Evolutionary conservation across 73 alveolate species (phyloP).

Genomic region (Paraurostyla sp.): DNA sequence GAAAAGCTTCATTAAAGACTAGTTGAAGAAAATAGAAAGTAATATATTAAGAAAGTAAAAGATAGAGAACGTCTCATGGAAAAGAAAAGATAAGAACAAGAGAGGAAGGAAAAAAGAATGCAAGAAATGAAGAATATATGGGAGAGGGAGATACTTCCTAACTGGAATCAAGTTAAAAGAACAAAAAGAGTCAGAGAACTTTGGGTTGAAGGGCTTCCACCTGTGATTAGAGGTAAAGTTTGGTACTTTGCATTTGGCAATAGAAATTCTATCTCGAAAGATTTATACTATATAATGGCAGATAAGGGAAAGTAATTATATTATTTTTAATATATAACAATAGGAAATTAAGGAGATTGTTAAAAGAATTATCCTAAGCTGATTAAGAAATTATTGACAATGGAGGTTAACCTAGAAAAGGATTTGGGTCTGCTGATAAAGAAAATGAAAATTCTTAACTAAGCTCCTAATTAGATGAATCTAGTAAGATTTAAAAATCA

Average conservation of each 20-base stretch:
- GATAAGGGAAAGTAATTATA: conserved; percentile 43
- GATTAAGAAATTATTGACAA: conserved; percentile 62
- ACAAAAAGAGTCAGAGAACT: conserved; percentile 72
- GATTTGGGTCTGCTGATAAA: background rate
- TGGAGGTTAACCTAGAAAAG: conserved; percentile 61
- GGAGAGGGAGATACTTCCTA: conserved; percentile 77
- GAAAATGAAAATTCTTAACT: conserved; percentile 29
- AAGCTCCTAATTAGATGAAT: too few species aligned
- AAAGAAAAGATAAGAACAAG: conserved; percentile 65
- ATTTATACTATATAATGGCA: conserved; percentile 48
- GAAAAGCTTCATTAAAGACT: conserved; percentile 79
- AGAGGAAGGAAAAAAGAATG: conserved; percentile 68
- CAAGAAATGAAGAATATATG: conserved; percentile 57
- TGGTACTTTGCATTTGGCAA: conserved; percentile 71
- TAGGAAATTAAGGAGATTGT: conserved; percentile 48
- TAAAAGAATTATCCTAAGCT: conserved; percentile 28
- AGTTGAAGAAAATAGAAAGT: conserved; percentile 85
- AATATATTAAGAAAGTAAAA: conserved; percentile 72
- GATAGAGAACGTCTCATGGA: conserved; percentile 76
- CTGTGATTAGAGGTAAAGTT: conserved; percentile 74
- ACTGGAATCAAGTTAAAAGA: conserved; percentile 78
- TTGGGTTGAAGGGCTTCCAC: conserved; percentile 76
- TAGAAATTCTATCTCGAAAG: conserved; percentile 46
- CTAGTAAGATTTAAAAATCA: too few species aligned
- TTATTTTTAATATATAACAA: background rate